phyloP scores from a whole-genome alignment of 345 rosid species.

The Ceriops decandra region DNA sequence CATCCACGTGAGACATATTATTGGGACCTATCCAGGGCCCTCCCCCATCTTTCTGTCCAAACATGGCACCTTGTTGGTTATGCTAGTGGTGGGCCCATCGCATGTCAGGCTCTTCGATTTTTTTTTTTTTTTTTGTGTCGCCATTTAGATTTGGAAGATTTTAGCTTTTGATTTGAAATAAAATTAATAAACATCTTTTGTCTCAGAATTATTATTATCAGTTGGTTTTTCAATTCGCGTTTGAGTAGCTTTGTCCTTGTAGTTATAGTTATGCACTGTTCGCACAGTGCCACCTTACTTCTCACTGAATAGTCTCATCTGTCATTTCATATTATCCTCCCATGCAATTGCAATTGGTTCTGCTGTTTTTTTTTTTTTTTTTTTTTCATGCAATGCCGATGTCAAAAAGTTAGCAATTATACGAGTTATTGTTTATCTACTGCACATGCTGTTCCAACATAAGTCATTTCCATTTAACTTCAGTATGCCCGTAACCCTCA shows the following conservation, averaged over 20 bases:
- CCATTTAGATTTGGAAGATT: too few relatives aligned
- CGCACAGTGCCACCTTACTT: background rate
- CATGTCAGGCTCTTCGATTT: too few relatives aligned
- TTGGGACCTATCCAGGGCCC: too few relatives aligned
- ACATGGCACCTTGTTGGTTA: too few relatives aligned
- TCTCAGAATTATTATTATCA: background rate
- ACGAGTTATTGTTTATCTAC: background rate
- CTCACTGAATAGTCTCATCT: background rate
- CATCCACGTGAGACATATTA: too few relatives aligned
- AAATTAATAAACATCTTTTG: too few relatives aligned
- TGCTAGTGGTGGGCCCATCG: too few relatives aligned
- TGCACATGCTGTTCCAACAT: background rate
- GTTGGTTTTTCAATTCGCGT: background rate
- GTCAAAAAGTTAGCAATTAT: background rate
- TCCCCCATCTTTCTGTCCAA: too few relatives aligned
- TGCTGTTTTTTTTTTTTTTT: background rate
- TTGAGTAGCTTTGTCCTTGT: background rate
- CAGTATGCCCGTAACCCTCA: too few relatives aligned
- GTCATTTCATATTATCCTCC: background rate
- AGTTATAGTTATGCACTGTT: background rate
- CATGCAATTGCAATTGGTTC: background rate
- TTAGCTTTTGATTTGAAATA: too few relatives aligned
- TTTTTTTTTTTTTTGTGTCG: too few relatives aligned
- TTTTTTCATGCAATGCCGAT: background rate
- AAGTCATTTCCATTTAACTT: background rate